Evolutionary conservation across 2,329 filamentous ascomycete genomes (phyloP).

Genomic region (Parafenestella ontariensis): DNA sequence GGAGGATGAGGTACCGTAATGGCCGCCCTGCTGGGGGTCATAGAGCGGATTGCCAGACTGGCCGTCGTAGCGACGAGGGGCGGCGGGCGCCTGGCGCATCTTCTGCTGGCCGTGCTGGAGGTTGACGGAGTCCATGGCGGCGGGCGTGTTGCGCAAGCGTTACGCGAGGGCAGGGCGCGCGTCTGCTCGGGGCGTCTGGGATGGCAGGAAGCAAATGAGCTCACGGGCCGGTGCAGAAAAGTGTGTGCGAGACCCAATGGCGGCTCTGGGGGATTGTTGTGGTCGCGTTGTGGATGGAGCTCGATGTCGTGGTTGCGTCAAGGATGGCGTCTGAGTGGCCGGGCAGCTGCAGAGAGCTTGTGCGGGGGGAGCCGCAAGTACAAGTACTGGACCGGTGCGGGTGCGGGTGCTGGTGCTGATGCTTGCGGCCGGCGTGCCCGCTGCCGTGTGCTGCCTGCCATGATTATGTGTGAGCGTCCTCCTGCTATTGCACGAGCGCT

Average conservation of each 20-base stretch:
- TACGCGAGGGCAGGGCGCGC: slow-evolving; percentile 41
- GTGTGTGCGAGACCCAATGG: slow-evolving; percentile 36
- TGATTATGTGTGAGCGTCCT: slow-evolving; percentile 18
- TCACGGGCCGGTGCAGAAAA: slow-evolving; percentile 29
- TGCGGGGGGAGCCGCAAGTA: slow-evolving; percentile 26
- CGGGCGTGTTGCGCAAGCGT: slow-evolving; percentile 38
- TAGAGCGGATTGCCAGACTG: slow-evolving; percentile 58
- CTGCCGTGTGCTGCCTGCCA: slow-evolving; percentile 17
- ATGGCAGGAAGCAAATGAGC: slow-evolving; percentile 4
- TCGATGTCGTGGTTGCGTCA: slow-evolving; percentile 43
- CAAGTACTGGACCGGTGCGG: too few relatives aligned
- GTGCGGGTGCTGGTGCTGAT: not conserved
- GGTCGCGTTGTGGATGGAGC: slow-evolving; percentile 38
- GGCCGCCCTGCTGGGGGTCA: slow-evolving; percentile 55
- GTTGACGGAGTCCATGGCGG: slow-evolving; percentile 48
- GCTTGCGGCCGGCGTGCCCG: slow-evolving; percentile 4
- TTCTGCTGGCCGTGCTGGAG: slow-evolving; percentile 49
- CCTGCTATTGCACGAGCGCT: slow-evolving; percentile 8
- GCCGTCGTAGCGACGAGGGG: slow-evolving; percentile 57
- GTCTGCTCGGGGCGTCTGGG: slow-evolving; percentile 22
- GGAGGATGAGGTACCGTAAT: slow-evolving; percentile 53
- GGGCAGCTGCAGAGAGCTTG: slow-evolving; percentile 28
- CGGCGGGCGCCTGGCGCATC: slow-evolving; percentile 46
- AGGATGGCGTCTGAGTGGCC: slow-evolving; percentile 43
- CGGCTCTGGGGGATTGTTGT: slow-evolving; percentile 19